phyloP scores from a whole-genome alignment of 2,329 filamentous ascomycete species.

The Exophiala sideris region DNA sequence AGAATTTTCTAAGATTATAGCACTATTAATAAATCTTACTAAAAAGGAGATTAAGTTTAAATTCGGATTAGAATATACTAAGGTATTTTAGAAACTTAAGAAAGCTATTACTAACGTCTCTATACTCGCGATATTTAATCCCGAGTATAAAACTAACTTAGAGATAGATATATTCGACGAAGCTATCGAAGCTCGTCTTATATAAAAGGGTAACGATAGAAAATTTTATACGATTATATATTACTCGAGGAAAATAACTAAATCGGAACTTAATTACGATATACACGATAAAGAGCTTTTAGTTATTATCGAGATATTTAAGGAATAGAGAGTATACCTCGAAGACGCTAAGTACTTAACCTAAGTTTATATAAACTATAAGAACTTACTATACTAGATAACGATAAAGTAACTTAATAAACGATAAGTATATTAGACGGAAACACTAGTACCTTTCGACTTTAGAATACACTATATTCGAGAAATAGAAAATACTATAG shows the following conservation, averaged over 20 bases:
- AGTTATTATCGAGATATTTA: constrained; percentile 15
- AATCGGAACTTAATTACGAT: neutral
- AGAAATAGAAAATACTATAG: constrained; percentile 14
- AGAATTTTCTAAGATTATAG: constrained; percentile 24
- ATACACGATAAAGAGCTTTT: constrained; percentile 27
- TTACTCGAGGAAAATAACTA: neutral
- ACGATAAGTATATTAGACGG: constrained; percentile 8
- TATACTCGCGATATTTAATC: constrained; percentile 21
- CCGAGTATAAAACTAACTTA: constrained; percentile 4
- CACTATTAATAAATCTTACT: constrained; percentile 24
- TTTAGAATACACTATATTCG: constrained; percentile 18
- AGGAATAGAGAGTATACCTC: constrained; percentile 20
- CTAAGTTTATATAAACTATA: constrained; percentile 21
- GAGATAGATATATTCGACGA: constrained; percentile 18
- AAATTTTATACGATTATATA: constrained; percentile 2
- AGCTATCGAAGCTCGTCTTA: no score
- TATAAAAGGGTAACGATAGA: constrained; percentile 8
- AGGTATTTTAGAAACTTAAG: neutral
- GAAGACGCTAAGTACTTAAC: constrained; percentile 4
- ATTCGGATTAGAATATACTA: constrained; percentile 14
- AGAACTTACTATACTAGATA: constrained; percentile 22
- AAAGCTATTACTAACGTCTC: neutral
- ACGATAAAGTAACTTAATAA: constrained; percentile 8
- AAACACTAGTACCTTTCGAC: constrained; percentile 12
- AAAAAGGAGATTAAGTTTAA: constrained; percentile 4